Base-by-base conservation (phyloP, 441 rosid genomes). In the Bruguiera hainesii region DNA sequence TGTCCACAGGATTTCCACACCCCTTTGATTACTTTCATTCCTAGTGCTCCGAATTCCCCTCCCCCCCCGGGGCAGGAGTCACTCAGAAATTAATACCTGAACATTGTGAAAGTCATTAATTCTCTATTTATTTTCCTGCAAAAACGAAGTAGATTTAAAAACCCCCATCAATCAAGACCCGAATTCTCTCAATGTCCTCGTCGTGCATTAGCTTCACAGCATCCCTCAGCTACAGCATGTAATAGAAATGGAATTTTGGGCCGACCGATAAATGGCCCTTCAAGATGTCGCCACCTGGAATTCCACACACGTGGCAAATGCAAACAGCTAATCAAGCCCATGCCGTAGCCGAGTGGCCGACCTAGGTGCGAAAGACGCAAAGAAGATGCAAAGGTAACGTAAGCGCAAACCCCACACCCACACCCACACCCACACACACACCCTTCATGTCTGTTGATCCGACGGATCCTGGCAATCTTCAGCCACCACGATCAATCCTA, bases 321-420 rank as follows among this genome's bases (percentile, higher is more conserved):
- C 23, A 4, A 51, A 51, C 56, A 51, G 56, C 56, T 51, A 51
- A 51, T 51, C 56, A 20, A 23, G 56, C 23, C 56, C 56, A 51
- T 51, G 25, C 56, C 56, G 56, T 51, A n/a, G 25, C 56, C 56
- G 7, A n/a, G 25, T 7, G 26, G 57, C 57, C 57, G 57, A 53
- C 28, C 28, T 53, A 1, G 56, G 25, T 52, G 56, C 56, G 9
- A 20, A 71, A 79, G 79, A 83, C 82, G 82, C 78, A 76, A 82
- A 61, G 78, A 74, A 78, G 74, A 74, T 77, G 75, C 79, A 75
- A 79, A 53, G 75, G 75, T 71, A 77, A 82, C 82, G 81, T 76
- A 78, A 76, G 85, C 76, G 76, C 77, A 85, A 77, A 80, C 69
- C 71, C 71, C 79, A 61, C 74, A 7, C 70, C 49, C 73, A 26